These are phyloP conservation scores for Aschersonia sp. DNA, from an alignment of 2,329 filamentous ascomycete species.

Conservation along the genomic window DNA sequence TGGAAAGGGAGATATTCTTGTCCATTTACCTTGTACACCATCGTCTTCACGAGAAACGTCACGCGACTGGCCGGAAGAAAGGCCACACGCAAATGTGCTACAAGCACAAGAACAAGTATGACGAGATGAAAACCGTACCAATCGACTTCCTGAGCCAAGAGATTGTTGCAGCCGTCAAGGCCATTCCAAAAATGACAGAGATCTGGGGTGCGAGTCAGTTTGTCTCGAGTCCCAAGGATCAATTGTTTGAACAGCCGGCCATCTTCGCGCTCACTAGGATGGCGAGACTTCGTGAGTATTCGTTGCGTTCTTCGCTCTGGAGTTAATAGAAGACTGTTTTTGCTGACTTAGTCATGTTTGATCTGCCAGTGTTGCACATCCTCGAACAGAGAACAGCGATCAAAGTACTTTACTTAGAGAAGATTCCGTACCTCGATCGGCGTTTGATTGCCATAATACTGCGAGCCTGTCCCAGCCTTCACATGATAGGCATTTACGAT, in stretches of 20 bases:
- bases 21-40: slow-evolving; percentile 5
- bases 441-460: slow-evolving; percentile 20
- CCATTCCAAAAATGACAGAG: slow-evolving; percentile 1
- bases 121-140: not conserved
- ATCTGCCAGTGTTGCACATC: slow-evolving; percentile 11
- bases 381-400: slow-evolving; percentile 6
- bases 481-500: slow-evolving; percentile 20
- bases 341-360: not conserved
- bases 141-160: slow-evolving; percentile 1
- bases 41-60: not conserved
- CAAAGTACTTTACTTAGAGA: slow-evolving; percentile 15
- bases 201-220: slow-evolving; percentile 9
- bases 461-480: slow-evolving; percentile 15
- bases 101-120: not conserved
- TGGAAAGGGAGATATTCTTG: slow-evolving; percentile 6
- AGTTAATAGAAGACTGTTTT: not conserved
- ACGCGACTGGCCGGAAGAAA: not conserved
- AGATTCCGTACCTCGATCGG: slow-evolving; percentile 16
- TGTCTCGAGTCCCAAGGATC: not conserved
- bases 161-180: slow-evolving; percentile 1
- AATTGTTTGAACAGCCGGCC: slow-evolving; percentile 6
- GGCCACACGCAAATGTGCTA: not conserved
- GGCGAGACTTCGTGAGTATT: slow-evolving; percentile 11
- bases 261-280: slow-evolving; percentile 5
- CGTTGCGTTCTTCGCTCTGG: not conserved